Conservation (phyloP, 805 yeast genomes). For the Teunomyces lycoperdinae region DNA sequence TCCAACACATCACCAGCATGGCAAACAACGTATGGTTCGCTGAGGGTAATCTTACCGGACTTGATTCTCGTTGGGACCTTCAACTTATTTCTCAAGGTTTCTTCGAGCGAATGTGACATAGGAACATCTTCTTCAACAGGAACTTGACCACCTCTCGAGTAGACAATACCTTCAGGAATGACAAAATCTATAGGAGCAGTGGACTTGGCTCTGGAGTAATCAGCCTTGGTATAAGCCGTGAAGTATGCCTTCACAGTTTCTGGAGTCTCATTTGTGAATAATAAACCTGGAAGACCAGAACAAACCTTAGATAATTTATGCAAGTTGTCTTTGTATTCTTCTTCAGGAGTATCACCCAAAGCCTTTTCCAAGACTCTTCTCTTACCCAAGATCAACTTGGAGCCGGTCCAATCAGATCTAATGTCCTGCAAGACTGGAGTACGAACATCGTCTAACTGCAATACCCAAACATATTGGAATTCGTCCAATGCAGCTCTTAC, state of each 20-base stretch:
- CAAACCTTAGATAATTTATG: conserved; percentile 62
- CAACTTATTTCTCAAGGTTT: conserved; percentile 81
- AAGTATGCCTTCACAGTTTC: conserved; percentile 91
- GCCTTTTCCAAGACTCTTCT: conserved; percentile 92
- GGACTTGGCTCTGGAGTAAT: conserved; percentile 87
- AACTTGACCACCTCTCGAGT: conserved; percentile 93
- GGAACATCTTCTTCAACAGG: conserved; percentile 92
- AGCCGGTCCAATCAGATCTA: conserved; percentile 89
- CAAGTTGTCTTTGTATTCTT: conserved; percentile 85
- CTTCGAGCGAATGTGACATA: conserved; percentile 93
- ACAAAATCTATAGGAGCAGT: conserved; percentile 78
- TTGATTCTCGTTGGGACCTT: conserved; percentile 90
- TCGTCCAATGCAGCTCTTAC: conserved; percentile 78
- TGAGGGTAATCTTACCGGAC: conserved; percentile 79
- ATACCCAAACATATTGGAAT: conserved; percentile 77
- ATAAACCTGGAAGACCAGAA: conserved; percentile 79
- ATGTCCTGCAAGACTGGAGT: conserved; percentile 94
- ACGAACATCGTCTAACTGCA: conserved; percentile 87
- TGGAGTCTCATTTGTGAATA: conserved; percentile 86
- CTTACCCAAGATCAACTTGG: conserved; percentile 85
- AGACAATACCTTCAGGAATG: conserved; percentile 86
- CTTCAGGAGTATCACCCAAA: conserved; percentile 80
- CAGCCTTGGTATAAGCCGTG: conserved; percentile 69
- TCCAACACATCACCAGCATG: conserved; percentile 75
- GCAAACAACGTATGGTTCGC: conserved; percentile 78